Evolutionary conservation across 2,329 filamentous ascomycete species (phyloP), one percentile per base, ranked within the genome.

Genomic region (Neofusicoccum sp.): DNA sequence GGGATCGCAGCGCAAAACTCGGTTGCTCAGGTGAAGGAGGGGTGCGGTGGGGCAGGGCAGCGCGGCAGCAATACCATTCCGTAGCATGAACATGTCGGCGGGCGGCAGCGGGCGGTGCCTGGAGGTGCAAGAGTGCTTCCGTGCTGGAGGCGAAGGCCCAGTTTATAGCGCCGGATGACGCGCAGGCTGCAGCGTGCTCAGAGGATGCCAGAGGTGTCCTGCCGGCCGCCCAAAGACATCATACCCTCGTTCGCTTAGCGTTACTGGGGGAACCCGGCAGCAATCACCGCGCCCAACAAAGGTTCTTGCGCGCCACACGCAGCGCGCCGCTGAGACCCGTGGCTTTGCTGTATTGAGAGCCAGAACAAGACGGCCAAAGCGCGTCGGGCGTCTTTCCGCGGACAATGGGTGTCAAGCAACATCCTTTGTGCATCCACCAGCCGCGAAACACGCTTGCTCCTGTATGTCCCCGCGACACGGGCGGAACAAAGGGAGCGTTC

Each of bases 31-130:
- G 47, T 49, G 60, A 58, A 43, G 60, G 43, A 58, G 40, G 43
- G 44, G 33, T 45, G 44, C 28, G 45, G 57, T 61, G 57, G 61
- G 54, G 63, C 44, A 43, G 44, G 45, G 34, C 48, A 61, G 61
- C 65, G 62, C 68, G 68, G 70, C 69, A 67, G 70, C n/a, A 71
- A 69, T 67, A 75, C 73, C 65, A 68, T 74, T 75, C 40, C 72
- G 70, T 67, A 76, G 72, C 72, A 75, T 74, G 63, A 75, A 76
- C 73, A 75, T 75, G 69, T 51, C 59, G 59, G 51, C 59, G 28
- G 43, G 16, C 16, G 47, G 14, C 28, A n/a, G 41, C 30, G 14
- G 48, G 31, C 24, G 26, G 26, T 20, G 14, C 44, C 9, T 11
- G 57, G 30, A 43, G 58, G 30, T 54, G 48, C 58, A 45, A 40